Percentiles rank a stretch among this genome's conserved stretches.
Evolutionary conservation across 176 grass and related monocot species (phyloP).

Genomic region (Eragrostis nindensis): DNA sequence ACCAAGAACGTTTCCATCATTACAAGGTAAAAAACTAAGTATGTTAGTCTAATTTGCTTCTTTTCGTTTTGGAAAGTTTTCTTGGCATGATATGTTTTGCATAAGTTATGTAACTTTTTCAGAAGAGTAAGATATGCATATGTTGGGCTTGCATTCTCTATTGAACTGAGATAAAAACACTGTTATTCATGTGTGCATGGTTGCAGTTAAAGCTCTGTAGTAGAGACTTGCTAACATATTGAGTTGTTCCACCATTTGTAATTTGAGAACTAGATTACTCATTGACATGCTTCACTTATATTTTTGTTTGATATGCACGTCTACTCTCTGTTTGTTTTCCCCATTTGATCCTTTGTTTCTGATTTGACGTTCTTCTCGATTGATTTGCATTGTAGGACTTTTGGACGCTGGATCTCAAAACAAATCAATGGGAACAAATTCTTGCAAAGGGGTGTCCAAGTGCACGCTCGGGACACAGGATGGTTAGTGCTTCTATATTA

Average conservation of each 20-base stretch:
- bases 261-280: neutral
- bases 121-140: neutral
- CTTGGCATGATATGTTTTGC: neutral
- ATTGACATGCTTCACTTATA: neutral
- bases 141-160: conserved; percentile 19
- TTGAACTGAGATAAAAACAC: conserved; percentile 26
- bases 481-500: conserved; percentile 55
- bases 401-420: conserved; percentile 91
- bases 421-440: conserved; percentile 97
- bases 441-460: conserved; percentile 91
- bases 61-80: conserved; percentile 4
- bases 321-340: neutral
- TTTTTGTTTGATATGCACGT: neutral
- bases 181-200: conserved; percentile 2
- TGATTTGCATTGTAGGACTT: conserved; percentile 68
- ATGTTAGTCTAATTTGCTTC: conserved; percentile 13
- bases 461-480: conserved; percentile 95
- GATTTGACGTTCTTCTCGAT: conserved; percentile 1
- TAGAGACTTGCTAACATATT: conserved; percentile 4
- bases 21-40: conserved; percentile 71
- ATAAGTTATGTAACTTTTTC: neutral
- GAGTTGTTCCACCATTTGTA: conserved; percentile 27
- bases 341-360: conserved; percentile 24
- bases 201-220: conserved; percentile 14
- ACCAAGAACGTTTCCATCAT: conserved; percentile 98